Evolutionary conservation across 495 filamentous ascomycete genomes (phyloP).

Genomic region (Tetracladium marchalianum): DNA sequence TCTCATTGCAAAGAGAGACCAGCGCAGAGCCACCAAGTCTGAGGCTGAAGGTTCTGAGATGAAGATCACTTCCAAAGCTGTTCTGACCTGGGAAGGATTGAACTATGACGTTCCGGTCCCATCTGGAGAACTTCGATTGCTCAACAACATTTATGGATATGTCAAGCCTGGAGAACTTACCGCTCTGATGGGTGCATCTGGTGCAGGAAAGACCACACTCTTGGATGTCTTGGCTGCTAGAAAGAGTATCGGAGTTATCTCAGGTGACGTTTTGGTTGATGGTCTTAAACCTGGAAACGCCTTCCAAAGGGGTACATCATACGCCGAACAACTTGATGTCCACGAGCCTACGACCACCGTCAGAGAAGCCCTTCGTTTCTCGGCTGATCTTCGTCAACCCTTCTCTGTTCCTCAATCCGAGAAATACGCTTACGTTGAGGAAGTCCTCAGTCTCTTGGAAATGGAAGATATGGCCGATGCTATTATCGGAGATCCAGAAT

Average conservation of each 20-base stretch:
- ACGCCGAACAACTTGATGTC: constrained; percentile 81
- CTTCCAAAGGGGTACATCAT: constrained; percentile 77
- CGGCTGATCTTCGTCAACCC: constrained; percentile 36
- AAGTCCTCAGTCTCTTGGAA: constrained; percentile 51
- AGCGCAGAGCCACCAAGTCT: constrained; percentile 37
- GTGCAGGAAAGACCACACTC: constrained; percentile 63
- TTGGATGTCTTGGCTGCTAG: constrained; percentile 51
- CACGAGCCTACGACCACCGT: constrained; percentile 51
- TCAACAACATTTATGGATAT: constrained; percentile 65
- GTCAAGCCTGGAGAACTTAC: constrained; percentile 76
- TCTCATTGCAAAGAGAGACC: constrained; percentile 45
- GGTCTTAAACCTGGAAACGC: constrained; percentile 55
- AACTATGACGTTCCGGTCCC: constrained; percentile 57
- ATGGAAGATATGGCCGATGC: constrained; percentile 79
- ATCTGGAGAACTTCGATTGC: constrained; percentile 50
- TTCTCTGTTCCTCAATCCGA: constrained; percentile 31
- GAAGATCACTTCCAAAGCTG: constrained; percentile 52
- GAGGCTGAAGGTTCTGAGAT: constrained; percentile 50
- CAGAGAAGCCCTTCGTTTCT: constrained; percentile 36
- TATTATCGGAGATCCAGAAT: constrained; percentile 65
- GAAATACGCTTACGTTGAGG: constrained; percentile 52
- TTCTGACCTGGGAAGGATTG: constrained; percentile 53
- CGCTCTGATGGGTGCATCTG: constrained; percentile 63
- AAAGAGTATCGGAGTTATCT: constrained; percentile 30
- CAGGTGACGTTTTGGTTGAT: constrained; percentile 72